These are phyloP conservation scores for Podospora pseudopauciseta DNA, from an alignment of 495 filamentous ascomycete genomes.

Conservation along the genomic window DNA sequence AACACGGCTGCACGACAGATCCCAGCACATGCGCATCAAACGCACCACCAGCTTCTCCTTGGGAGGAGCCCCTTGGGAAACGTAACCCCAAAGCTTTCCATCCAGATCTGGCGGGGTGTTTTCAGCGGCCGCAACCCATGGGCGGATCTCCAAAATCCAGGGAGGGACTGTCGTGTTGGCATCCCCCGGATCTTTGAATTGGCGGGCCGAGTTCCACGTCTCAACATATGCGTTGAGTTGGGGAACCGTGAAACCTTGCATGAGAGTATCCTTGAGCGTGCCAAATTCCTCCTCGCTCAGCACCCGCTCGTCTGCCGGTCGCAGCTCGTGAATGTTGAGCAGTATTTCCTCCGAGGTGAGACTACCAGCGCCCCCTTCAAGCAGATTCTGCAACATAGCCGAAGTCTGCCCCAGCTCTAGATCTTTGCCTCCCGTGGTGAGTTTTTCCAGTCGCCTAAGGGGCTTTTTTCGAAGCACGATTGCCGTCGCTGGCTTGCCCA, in stretches of 20 bases:
- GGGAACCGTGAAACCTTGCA: slow-evolving; percentile 38
- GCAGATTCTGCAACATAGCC: slow-evolving; percentile 30
- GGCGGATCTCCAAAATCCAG: slow-evolving; percentile 32
- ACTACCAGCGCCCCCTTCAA: slow-evolving; percentile 29
- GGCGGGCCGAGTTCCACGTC: slow-evolving; percentile 10
- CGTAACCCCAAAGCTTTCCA: slow-evolving; percentile 26
- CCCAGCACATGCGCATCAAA: slow-evolving; percentile 44
- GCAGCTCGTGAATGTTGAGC: slow-evolving; percentile 43
- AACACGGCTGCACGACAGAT: slow-evolving; percentile 30
- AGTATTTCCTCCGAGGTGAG: slow-evolving; percentile 30
- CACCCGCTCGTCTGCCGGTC: slow-evolving; percentile 30
- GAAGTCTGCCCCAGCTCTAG: not conserved
- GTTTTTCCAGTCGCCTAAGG: not conserved
- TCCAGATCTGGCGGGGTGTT: slow-evolving; percentile 10
- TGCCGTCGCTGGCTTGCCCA: not conserved
- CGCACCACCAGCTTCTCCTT: slow-evolving; percentile 38
- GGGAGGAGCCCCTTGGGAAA: slow-evolving; percentile 18
- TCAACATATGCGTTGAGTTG: slow-evolving; percentile 43
- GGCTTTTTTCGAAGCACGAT: not conserved
- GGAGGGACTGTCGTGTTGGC: not conserved
- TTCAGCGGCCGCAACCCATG: slow-evolving; percentile 32
- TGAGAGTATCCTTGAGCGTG: slow-evolving; percentile 35
- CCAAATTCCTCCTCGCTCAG: slow-evolving; percentile 38
- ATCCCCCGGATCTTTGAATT: slow-evolving; percentile 7
- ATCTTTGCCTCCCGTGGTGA: too few relatives aligned